Evolutionary conservation across 2,329 filamentous ascomycete species (phyloP).

Genomic region (Xylariaceae sp.): DNA sequence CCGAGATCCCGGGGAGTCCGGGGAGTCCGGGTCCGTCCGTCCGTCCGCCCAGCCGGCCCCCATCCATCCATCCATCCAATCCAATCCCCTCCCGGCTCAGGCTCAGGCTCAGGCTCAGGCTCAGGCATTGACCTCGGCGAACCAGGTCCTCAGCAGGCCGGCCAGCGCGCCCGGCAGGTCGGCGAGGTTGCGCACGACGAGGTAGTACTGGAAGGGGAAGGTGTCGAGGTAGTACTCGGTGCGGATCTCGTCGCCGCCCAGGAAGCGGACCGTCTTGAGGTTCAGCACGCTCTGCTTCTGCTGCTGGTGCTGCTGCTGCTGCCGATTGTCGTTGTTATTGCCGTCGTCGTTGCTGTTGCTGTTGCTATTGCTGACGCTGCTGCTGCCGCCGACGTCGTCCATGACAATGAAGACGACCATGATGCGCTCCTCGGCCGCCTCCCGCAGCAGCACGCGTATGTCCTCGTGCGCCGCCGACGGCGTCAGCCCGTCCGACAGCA

Average conservation of each 20-base stretch:
- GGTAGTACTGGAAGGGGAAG: conserved; percentile 95
- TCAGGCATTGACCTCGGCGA: conserved; percentile 57
- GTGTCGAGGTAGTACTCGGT: conserved; percentile 89
- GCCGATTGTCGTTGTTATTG: no score
- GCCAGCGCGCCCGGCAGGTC: conserved; percentile 86
- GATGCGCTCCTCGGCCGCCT: conserved; percentile 86
- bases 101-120: no score
- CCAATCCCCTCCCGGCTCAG: no score
- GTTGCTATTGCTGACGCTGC: no score
- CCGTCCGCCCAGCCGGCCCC: no score
- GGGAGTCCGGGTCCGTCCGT: no score
- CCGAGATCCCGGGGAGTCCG: no score
- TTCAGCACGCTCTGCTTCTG: conserved; percentile 74
- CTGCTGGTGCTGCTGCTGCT: no score
- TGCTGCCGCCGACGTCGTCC: conserved; percentile 50
- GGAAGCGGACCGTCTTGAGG: conserved; percentile 77
- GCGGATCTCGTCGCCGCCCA: conserved; percentile 59
- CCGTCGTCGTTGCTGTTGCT: conserved; percentile 35
- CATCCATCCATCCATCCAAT: no score
- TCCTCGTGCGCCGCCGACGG: conserved; percentile 72
- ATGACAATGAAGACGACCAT: conserved; percentile 99
- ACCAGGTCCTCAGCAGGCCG: conserved; percentile 89
- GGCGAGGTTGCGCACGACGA: conserved; percentile 85
- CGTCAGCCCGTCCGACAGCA: conserved; percentile 90
- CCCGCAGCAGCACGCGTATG: conserved; percentile 73